Conservation (phyloP, 371 early-diverging fungal species). For the Apophysomyces variabilis region DNA sequence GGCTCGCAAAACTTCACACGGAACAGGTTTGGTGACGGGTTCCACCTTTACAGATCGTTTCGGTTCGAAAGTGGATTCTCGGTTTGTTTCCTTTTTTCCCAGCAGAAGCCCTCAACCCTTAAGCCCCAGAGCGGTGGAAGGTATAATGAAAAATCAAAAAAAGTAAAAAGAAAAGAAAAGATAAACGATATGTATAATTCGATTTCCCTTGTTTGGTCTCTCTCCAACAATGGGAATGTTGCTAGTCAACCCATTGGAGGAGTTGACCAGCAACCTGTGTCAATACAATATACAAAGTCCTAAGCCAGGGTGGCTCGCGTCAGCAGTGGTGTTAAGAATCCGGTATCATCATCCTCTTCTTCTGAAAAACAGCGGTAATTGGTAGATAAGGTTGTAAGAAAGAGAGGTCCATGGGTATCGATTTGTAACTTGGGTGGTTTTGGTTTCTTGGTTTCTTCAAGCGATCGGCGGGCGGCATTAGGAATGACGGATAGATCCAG, state of each 20-base stretch:
- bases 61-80: too few species aligned
- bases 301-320: constrained; percentile 1
- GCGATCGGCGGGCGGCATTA: background rate
- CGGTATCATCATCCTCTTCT: constrained; percentile 3
- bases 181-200: background rate
- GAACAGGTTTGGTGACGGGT: too few species aligned
- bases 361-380: constrained; percentile 20
- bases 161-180: background rate
- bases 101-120: too few species aligned
- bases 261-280: too few species aligned
- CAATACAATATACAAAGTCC: background rate
- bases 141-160: background rate
- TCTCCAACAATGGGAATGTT: too few species aligned
- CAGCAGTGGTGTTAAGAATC: background rate
- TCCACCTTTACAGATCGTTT: too few species aligned
- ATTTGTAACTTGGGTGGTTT: constrained; percentile 16
- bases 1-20: too few species aligned
- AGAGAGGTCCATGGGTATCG: constrained; percentile 24
- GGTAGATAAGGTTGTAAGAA: constrained; percentile 24
- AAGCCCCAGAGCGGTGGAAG: too few species aligned
- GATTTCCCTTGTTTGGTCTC: background rate
- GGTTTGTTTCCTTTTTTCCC: too few species aligned
- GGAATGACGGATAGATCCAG: constrained; percentile 10
- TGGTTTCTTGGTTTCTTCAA: background rate
- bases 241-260: too few species aligned